These are phyloP conservation scores for Volutella citrinella DNA, from an alignment of 2,329 filamentous ascomycete species.

Conservation along the genomic window DNA sequence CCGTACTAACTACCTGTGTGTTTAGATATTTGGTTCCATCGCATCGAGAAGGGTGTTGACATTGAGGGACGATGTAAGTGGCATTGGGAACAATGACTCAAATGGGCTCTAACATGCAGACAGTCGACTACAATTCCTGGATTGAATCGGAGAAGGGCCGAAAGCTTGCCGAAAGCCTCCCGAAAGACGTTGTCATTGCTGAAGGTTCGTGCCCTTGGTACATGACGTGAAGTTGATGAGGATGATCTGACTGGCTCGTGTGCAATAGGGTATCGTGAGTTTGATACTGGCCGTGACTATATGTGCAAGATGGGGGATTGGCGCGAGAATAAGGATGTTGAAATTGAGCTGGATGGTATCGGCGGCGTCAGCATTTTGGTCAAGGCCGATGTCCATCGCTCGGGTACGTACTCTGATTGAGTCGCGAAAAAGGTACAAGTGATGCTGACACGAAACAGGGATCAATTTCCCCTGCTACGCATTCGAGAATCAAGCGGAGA, in stretches of 20 bases:
- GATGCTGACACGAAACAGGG: too few relatives aligned
- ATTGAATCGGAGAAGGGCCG: conserved; percentile 85
- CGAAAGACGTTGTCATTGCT: conserved; percentile 79
- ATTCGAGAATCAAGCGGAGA: conserved; percentile 98
- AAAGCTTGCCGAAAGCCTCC: conserved; percentile 67
- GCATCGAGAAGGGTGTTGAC: conserved; percentile 75
- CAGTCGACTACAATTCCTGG: conserved; percentile 99
- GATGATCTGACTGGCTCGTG: conserved; percentile 19
- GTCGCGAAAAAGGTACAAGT: background rate
- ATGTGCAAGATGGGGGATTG: conserved; percentile 92
- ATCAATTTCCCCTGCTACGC: conserved; percentile 97
- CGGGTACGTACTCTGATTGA: conserved; percentile 55
- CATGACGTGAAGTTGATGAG: conserved; percentile 1
- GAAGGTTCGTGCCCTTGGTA: conserved; percentile 60
- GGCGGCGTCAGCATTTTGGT: conserved; percentile 97
- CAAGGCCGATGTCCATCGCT: conserved; percentile 95
- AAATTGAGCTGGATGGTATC: conserved; percentile 91
- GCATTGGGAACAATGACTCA: too few relatives aligned
- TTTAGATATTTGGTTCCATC: conserved; percentile 93
- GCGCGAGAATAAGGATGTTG: conserved; percentile 86
- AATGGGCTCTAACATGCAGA: conserved; percentile 14
- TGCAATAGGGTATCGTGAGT: conserved; percentile 81
- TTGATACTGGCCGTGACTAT: conserved; percentile 83
- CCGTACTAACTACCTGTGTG: background rate
- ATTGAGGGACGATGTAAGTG: conserved; percentile 90